Evolutionary conservation across 2,329 filamentous ascomycete species (phyloP).

Genomic region (Lojkania enalia): DNA sequence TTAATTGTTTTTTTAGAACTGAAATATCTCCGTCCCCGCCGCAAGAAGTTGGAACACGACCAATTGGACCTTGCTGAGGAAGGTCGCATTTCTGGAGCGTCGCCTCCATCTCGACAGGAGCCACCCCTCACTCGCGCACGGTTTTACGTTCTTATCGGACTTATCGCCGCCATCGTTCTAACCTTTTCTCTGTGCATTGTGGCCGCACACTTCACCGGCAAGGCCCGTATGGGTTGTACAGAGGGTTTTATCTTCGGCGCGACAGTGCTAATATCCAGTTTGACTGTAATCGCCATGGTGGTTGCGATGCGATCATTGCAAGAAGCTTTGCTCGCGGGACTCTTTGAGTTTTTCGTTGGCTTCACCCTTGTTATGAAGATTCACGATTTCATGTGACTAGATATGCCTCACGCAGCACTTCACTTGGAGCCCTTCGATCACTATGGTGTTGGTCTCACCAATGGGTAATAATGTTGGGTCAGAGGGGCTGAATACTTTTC

Average conservation of each 20-base stretch:
- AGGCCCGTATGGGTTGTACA: constrained; percentile 19
- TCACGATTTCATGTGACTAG: constrained; percentile 23
- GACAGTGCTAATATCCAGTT: constrained; percentile 20
- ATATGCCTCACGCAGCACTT: not conserved
- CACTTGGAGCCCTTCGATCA: not conserved
- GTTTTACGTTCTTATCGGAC: constrained; percentile 14
- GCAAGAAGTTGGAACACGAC: constrained; percentile 1
- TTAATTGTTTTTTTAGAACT: constrained; percentile 12
- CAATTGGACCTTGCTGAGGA: constrained; percentile 15
- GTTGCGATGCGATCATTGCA: constrained; percentile 22
- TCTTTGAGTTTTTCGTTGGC: constrained; percentile 26
- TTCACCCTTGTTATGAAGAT: constrained; percentile 29
- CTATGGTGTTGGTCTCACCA: not conserved
- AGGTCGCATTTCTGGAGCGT: constrained; percentile 7
- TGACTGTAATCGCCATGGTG: constrained; percentile 26
- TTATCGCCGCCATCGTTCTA: constrained; percentile 17
- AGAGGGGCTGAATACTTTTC: not conserved
- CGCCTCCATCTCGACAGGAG: not conserved
- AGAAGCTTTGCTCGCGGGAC: constrained; percentile 27
- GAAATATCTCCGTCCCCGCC: constrained; percentile 20
- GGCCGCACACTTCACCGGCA: constrained; percentile 21
- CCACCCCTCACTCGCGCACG: constrained; percentile 18
- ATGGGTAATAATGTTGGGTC: not conserved
- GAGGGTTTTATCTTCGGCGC: constrained; percentile 26
- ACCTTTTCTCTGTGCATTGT: constrained; percentile 18